These are phyloP conservation scores for Pterocarpus santalinus DNA, from an alignment of 306 rosid genomes.

Conservation along the genomic window DNA sequence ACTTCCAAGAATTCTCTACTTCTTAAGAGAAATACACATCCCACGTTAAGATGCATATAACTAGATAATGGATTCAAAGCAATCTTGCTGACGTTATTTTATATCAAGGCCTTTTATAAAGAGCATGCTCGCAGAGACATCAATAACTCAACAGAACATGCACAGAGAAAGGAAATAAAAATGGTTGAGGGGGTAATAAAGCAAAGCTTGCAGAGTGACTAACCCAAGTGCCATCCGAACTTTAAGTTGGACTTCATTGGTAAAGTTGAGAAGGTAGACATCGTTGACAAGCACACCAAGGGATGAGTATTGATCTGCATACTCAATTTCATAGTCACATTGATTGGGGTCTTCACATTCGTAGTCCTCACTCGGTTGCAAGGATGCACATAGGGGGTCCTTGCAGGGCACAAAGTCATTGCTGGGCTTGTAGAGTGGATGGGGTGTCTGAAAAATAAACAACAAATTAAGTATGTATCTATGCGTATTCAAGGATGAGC, in stretches of 20 bases:
- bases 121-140: constrained; percentile 13
- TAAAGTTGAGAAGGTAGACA: constrained; percentile 68
- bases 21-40: constrained; percentile 3
- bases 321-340: constrained; percentile 85
- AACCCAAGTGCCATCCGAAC: constrained; percentile 87
- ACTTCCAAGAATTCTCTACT: neutral
- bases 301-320: constrained; percentile 88
- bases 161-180: neutral
- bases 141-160: constrained; percentile 3
- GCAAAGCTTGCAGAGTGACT: constrained; percentile 39
- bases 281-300: constrained; percentile 85
- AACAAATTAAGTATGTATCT: constrained; percentile 33
- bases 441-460: constrained; percentile 69
- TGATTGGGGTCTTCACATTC: constrained; percentile 71
- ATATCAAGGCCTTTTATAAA: neutral
- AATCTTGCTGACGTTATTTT: neutral
- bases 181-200: neutral
- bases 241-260: constrained; percentile 66
- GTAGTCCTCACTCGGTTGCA: constrained; percentile 62
- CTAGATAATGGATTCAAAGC: too few relatives aligned
- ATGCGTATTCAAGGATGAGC: neutral
- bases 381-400: constrained; percentile 76
- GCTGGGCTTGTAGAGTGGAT: constrained; percentile 79
- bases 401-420: constrained; percentile 75
- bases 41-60: too few relatives aligned